Evolutionary conservation across 2,329 filamentous ascomycete species (phyloP).

Genomic region (Aspergillus costaricaensis): DNA sequence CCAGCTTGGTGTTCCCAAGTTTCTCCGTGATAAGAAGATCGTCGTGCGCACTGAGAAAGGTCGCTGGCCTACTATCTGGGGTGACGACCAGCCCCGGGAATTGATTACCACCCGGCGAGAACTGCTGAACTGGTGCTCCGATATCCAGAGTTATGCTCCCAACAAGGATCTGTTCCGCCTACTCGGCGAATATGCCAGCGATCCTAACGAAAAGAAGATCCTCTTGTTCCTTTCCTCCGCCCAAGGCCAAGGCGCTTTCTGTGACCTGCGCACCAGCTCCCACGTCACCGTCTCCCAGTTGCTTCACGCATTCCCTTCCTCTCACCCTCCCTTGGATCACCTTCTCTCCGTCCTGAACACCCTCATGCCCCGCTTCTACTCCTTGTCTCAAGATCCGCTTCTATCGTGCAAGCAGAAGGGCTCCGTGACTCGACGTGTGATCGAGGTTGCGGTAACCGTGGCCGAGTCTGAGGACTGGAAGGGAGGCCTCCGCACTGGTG

Average conservation of each 20-base stretch:
- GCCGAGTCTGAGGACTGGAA: constrained; percentile 84
- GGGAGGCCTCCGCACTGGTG: constrained; percentile 71
- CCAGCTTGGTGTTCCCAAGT: constrained; percentile 75
- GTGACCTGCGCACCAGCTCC: constrained; percentile 87
- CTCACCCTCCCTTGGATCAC: constrained; percentile 80
- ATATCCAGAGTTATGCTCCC: constrained; percentile 88
- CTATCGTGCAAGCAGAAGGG: constrained; percentile 71
- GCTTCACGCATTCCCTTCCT: constrained; percentile 86
- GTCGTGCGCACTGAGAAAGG: constrained; percentile 76
- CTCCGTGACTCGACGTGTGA: constrained; percentile 71
- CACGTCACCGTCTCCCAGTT: constrained; percentile 84
- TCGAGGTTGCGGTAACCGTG: constrained; percentile 96
- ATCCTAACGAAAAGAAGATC: constrained; percentile 83
- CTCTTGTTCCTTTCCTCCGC: constrained; percentile 82
- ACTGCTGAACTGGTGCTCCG: constrained; percentile 92
- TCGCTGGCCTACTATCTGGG: constrained; percentile 98
- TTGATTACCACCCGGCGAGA: constrained; percentile 88
- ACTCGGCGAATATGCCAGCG: constrained; percentile 79
- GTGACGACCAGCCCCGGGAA: constrained; percentile 80
- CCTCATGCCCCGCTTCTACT: constrained; percentile 98
- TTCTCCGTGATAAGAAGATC: constrained; percentile 80
- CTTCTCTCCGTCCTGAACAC: constrained; percentile 79
- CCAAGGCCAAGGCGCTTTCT: constrained; percentile 90
- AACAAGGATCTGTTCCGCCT: constrained; percentile 84
- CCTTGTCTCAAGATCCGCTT: constrained; percentile 92